These are phyloP conservation scores for Apiotrichum sp. DNA, from an alignment of 1,284 basidiomycete species.

Conservation along the genomic window DNA sequence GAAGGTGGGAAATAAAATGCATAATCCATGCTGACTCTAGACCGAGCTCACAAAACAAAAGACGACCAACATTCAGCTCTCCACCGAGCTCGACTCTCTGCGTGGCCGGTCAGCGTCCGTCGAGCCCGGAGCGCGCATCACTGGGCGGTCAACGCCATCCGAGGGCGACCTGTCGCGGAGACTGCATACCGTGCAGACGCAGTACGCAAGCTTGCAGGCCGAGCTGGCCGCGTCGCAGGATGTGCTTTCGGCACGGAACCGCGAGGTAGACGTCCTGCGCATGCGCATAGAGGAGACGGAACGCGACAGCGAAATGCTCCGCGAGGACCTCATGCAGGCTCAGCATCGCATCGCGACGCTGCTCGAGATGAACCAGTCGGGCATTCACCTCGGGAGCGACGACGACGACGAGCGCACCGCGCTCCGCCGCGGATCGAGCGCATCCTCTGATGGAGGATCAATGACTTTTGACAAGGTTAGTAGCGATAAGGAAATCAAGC, in stretches of 20 bases:
- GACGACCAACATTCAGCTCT: constrained; percentile 66
- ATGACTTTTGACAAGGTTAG: constrained; percentile 44
- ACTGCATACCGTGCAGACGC: constrained; percentile 64
- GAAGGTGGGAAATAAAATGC: constrained; percentile 53
- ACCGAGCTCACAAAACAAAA: constrained; percentile 88
- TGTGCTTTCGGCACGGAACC: constrained; percentile 63
- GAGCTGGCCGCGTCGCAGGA: constrained; percentile 69
- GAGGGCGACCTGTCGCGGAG: constrained; percentile 54
- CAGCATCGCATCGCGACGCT: constrained; percentile 53
- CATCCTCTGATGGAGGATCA: constrained; percentile 30
- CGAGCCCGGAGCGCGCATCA: constrained; percentile 51
- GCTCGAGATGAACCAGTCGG: constrained; percentile 32
- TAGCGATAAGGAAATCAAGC: no score
- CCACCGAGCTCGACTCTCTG: constrained; percentile 66
- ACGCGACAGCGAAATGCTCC: constrained; percentile 50
- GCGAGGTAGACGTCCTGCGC: constrained; percentile 62
- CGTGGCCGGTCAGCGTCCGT: constrained; percentile 58
- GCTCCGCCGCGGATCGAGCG: constrained; percentile 17
- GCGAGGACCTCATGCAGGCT: constrained; percentile 66
- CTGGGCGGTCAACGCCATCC: constrained; percentile 80
- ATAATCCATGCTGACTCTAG: constrained; percentile 17
- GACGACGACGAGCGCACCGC: constrained; percentile 22
- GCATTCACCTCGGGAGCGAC: constrained; percentile 24
- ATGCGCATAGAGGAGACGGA: constrained; percentile 41
- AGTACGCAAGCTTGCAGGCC: constrained; percentile 67